Base-by-base conservation (phyloP, 495 filamentous ascomycete species). In the Rhypophila decipiens region DNA sequence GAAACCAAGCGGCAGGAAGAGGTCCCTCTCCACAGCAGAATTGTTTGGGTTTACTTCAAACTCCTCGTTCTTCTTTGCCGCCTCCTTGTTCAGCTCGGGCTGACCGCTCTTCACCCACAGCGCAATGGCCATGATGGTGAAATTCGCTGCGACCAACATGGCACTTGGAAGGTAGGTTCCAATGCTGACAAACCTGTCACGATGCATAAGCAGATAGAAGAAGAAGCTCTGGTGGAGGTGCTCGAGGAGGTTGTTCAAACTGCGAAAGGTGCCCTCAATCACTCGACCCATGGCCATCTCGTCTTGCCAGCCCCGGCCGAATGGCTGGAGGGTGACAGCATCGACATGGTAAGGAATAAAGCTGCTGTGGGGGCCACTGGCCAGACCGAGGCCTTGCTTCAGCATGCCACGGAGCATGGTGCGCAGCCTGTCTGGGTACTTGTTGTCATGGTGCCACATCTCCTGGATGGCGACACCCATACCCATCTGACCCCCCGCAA, bases 261-360 rank as follows among this genome's bases (percentile, higher is more conserved):
- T 94, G 46, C 93, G 76, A 58, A 90, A 94, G 8, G 90, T 73
- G 60, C 88, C 86, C 66, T 98, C 93, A 2, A 97, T 74, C 0
- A 89, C 85, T 27, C 91, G 76, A 8, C 94, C 93, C 55, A 98
- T 75, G 18, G 84, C 84, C 87, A 96, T 96, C 65, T 97, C 93
- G 60, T 98, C 93, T 59, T 97, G 89, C 85, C 88, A 91, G 29
- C 94, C 94, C 18, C 90, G 74, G 13, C 93, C 93, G 42, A 86
- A 85, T 1, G 90, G 83, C 56, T 91, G 88, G 36, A 98, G 70
- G 0, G 91, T 98, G 50, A 98, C 85, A 3, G 93, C 93, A 63
- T 98, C 94, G 51, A 98, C 88, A 58, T 97, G 93, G 63, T 97
- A 98, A 1, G 93, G 91, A 59, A 98, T 95, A 65, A 98, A 98